Evolutionary conservation across 139 green algal genomes (phyloP).

Genomic region (Coelastrella sp.): DNA sequence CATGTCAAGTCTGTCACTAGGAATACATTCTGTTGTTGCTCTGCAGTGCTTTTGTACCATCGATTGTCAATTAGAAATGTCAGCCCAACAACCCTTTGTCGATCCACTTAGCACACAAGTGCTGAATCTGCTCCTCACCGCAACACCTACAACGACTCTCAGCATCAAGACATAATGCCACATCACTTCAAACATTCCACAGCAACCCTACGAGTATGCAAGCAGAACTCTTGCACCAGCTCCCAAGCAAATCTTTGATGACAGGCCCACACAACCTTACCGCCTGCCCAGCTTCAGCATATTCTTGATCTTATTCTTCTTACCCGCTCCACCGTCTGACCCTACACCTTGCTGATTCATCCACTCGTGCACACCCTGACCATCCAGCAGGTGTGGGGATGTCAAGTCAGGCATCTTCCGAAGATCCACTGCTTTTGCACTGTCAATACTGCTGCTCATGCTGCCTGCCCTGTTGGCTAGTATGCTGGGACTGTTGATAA

Average conservation of each 20-base stretch:
- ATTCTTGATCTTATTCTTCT: conserved; percentile 29
- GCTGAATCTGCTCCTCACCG: too few relatives aligned
- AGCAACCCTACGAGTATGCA: too few relatives aligned
- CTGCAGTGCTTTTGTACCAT: too few relatives aligned
- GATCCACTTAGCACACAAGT: too few relatives aligned
- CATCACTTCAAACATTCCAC: too few relatives aligned
- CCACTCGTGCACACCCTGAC: background rate
- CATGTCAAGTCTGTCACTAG: too few relatives aligned
- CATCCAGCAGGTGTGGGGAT: background rate
- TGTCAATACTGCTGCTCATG: background rate
- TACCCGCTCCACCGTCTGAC: background rate
- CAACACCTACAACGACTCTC: too few relatives aligned
- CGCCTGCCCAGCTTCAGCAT: conserved; percentile 11
- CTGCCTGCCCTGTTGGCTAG: background rate
- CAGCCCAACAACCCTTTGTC: too few relatives aligned
- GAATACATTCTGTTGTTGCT: too few relatives aligned
- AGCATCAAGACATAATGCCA: too few relatives aligned
- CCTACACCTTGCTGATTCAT: background rate
- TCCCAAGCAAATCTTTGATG: background rate
- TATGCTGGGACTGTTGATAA: background rate
- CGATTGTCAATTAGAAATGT: too few relatives aligned
- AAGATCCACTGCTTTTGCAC: conserved; percentile 5
- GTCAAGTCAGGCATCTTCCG: conserved; percentile 44
- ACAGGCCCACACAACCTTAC: background rate
- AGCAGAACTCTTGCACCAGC: conserved; percentile 1